Percentiles rank a stretch among this genome's conserved stretches.
These are phyloP conservation scores for Colletotrichum orchidophilum DNA, from an alignment of 2,329 filamentous ascomycete genomes.

Conservation along the genomic window DNA sequence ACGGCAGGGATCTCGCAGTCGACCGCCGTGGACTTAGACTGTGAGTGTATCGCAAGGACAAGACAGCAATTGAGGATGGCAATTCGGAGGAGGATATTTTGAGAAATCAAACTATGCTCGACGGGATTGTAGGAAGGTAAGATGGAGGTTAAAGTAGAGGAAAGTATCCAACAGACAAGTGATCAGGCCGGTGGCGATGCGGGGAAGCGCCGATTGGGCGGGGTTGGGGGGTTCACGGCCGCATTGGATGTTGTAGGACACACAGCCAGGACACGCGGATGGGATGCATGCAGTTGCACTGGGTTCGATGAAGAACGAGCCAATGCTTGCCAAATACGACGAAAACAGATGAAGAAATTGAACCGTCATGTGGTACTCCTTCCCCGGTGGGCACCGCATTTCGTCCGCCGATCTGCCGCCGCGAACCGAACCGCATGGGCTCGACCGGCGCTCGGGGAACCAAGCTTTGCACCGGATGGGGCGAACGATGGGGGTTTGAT, in stretches of 20 bases:
- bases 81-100: not conserved
- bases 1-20: not conserved
- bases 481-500: no score
- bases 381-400: conserved; percentile 8
- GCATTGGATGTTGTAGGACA: not conserved
- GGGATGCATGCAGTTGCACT: not conserved
- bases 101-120: not conserved
- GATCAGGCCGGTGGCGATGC: conserved; percentile 20
- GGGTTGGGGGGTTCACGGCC: not conserved
- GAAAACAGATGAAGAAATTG: conserved; percentile 16
- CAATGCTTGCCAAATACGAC: not conserved
- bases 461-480: not conserved
- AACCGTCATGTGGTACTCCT: conserved; percentile 21
- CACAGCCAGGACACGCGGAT: not conserved
- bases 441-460: not conserved
- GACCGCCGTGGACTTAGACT: not conserved
- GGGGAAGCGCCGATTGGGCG: not conserved
- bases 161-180: not conserved
- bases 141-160: not conserved
- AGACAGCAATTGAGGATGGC: not conserved
- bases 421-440: not conserved
- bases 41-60: not conserved
- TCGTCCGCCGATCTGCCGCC: not conserved
- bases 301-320: not conserved
- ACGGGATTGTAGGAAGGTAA: not conserved